Conservation (phyloP, 306 rosid genomes). For the Corylus avellana region DNA sequence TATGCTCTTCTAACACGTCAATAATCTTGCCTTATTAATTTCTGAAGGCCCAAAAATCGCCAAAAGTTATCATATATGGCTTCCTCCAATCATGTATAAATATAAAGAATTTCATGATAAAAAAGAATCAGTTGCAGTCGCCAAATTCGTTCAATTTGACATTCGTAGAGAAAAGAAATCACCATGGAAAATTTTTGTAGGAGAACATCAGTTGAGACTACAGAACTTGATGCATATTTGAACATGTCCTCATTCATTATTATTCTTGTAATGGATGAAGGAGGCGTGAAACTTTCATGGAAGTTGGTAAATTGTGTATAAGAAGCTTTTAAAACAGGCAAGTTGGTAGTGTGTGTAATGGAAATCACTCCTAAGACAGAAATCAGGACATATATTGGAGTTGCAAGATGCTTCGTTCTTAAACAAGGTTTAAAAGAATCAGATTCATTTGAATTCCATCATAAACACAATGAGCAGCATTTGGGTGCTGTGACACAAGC, state of each 20-base stretch:
- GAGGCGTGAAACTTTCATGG: not conserved
- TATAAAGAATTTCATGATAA: not conserved
- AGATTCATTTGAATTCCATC: conserved; percentile 6
- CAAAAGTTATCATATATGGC: not conserved
- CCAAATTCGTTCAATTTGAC: not conserved
- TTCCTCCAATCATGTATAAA: not conserved
- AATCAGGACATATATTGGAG: not conserved
- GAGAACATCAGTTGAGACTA: not conserved
- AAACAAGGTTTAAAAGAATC: conserved; percentile 11
- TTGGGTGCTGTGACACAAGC: too few species aligned
- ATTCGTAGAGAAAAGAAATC: not conserved
- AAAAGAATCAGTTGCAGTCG: not conserved
- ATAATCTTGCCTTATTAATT: not conserved
- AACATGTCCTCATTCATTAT: not conserved
- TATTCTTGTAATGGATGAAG: not conserved
- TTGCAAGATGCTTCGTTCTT: not conserved
- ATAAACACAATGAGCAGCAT: not conserved
- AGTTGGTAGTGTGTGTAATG: not conserved
- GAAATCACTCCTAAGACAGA: conserved; percentile 4
- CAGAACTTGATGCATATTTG: not conserved
- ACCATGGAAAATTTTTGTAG: not conserved
- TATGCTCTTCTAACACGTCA: not conserved
- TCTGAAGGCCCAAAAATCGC: not conserved
- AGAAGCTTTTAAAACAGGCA: not conserved
- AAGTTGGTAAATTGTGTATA: not conserved